A percentile compares a stretch with the other conserved stretches of the same genome.
phyloP scores from a whole-genome alignment of 225 moss, liverwort and hornwort genomes.

The Antitrichia curtipendula region DNA sequence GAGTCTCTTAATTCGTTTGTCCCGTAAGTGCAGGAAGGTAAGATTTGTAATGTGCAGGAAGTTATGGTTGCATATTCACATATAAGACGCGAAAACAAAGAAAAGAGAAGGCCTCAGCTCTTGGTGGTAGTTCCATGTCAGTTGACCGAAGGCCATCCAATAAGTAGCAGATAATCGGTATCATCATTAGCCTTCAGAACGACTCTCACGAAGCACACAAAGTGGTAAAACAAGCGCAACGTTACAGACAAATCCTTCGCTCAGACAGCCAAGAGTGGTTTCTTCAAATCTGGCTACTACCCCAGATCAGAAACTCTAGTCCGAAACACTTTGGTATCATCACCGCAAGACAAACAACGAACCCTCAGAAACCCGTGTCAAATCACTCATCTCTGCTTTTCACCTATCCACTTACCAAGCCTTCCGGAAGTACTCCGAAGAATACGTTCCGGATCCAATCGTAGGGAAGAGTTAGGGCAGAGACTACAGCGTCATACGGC shows the following conservation, averaged over 20 bases:
- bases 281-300: conserved; percentile 23
- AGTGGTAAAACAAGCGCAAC: too few species aligned
- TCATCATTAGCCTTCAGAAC: conserved; percentile 7
- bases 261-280: conserved; percentile 23
- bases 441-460: neutral
- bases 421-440: neutral
- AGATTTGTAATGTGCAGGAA: too few species aligned
- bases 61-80: neutral
- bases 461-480: neutral
- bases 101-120: conserved; percentile 5
- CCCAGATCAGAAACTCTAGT: conserved; percentile 71
- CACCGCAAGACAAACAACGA: neutral
- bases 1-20: too few species aligned
- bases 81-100: fast-evolving
- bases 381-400: conserved; percentile 27
- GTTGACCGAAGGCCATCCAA: conserved; percentile 16
- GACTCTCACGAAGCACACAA: neutral
- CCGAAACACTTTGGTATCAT: conserved; percentile 57
- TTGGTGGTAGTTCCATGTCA: conserved; percentile 38
- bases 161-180: neutral
- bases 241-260: neutral
- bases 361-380: conserved; percentile 54
- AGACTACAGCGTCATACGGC: conserved; percentile 41
- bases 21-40: too few species aligned
- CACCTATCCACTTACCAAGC: conserved; percentile 16